phyloP scores from a whole-genome alignment of 2,329 filamentous ascomycete species.

The Colletotrichum sp. region DNA sequence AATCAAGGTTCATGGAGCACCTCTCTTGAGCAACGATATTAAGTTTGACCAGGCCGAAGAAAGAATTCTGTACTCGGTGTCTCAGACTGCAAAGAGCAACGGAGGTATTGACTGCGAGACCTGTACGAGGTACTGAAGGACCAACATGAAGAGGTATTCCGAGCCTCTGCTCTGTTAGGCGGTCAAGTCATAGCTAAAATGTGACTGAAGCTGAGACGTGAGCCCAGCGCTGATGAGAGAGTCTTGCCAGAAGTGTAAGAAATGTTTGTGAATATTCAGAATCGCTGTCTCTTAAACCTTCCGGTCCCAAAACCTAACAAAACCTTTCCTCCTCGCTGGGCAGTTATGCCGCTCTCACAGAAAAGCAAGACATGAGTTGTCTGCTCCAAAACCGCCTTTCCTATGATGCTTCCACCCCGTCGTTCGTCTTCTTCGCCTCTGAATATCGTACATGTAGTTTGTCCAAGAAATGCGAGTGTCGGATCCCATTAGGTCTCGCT shows the following conservation, averaged over 20 bases:
- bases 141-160: not conserved
- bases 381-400: not conserved
- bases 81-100: not conserved
- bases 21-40: not conserved
- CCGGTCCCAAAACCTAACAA: not conserved
- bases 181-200: not conserved
- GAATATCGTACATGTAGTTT: conserved; percentile 81
- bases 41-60: not conserved
- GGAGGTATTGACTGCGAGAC: not conserved
- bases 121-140: not conserved
- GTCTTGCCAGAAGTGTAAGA: not conserved
- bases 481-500: conserved; percentile 80
- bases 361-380: not conserved
- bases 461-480: conserved; percentile 88
- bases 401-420: not conserved
- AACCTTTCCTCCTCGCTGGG: not conserved
- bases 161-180: not conserved
- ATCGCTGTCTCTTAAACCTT: not conserved
- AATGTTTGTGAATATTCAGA: not conserved
- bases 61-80: not conserved
- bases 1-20: not conserved
- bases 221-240: not conserved
- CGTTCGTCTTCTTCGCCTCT: conserved; percentile 23
- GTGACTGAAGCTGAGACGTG: not conserved
- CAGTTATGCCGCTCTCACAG: not conserved